Conservation (phyloP, 768 basidiomycete species). For the Amanita phalloides region DNA sequence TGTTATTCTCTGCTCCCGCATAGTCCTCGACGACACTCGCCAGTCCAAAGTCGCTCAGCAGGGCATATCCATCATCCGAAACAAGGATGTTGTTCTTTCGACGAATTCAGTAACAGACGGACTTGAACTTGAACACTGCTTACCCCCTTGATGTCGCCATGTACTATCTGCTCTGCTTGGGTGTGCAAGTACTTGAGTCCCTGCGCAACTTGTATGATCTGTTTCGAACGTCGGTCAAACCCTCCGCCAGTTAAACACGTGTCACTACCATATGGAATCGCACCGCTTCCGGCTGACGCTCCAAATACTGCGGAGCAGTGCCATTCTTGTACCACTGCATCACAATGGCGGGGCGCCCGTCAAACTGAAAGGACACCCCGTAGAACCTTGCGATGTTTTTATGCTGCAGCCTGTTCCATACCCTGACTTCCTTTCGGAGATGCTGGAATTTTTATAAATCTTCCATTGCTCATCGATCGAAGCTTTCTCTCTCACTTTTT, state of each 20-base stretch:
- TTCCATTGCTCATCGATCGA: no score
- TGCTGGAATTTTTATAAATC: slow-evolving; percentile 15
- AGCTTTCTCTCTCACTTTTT: slow-evolving; percentile 8
- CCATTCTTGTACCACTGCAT: slow-evolving; percentile 28
- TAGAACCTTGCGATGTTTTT: slow-evolving; percentile 29
- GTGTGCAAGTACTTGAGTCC: slow-evolving; percentile 28
- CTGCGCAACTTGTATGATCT: slow-evolving; percentile 26
- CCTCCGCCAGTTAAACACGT: neutral
- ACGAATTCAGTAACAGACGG: neutral
- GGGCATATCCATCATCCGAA: slow-evolving; percentile 16
- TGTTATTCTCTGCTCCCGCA: slow-evolving; percentile 13
- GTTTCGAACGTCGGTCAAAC: neutral
- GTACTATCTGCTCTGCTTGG: slow-evolving; percentile 19
- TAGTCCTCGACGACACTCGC: slow-evolving; percentile 20
- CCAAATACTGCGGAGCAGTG: slow-evolving; percentile 14
- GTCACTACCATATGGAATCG: slow-evolving; percentile 11
- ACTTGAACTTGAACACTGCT: slow-evolving; percentile 5
- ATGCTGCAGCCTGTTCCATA: slow-evolving; percentile 30
- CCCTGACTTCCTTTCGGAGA: slow-evolving; percentile 27
- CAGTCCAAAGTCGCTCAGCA: slow-evolving; percentile 23
- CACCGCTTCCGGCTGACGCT: slow-evolving; percentile 8
- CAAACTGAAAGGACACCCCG: slow-evolving; percentile 25
- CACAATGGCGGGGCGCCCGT: slow-evolving; percentile 24
- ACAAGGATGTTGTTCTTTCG: slow-evolving; percentile 27
- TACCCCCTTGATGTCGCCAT: slow-evolving; percentile 34